Conservation (phyloP, 2,329 filamentous ascomycete species). For the Furcasterigmium sp. region DNA sequence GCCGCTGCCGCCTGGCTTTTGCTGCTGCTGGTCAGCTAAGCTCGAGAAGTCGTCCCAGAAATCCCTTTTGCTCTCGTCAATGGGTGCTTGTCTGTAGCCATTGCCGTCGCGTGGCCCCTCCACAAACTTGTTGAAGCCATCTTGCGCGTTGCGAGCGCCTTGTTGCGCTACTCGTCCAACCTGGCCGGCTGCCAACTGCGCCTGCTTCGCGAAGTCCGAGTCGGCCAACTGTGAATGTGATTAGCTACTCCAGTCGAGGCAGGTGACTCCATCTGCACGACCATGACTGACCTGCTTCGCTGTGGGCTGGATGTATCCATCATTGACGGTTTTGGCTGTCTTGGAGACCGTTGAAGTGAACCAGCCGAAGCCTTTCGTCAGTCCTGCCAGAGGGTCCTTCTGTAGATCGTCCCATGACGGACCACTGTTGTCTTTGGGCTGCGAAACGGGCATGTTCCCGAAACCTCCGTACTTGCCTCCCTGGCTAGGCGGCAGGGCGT, state of each 20-base stretch:
- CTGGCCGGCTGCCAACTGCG: slow-evolving; percentile 57
- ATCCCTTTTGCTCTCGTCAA: slow-evolving; percentile 66
- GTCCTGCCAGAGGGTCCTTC: slow-evolving; percentile 79
- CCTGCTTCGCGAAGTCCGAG: slow-evolving; percentile 68
- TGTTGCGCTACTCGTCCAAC: slow-evolving; percentile 61
- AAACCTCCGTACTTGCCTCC: slow-evolving; percentile 92
- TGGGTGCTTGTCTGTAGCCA: slow-evolving; percentile 29
- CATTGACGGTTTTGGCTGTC: slow-evolving; percentile 86
- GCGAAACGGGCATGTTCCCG: slow-evolving; percentile 65
- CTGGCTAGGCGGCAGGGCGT: slow-evolving; percentile 74
- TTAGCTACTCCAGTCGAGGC: not conserved
- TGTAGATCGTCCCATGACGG: slow-evolving; percentile 84
- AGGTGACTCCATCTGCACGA: not conserved
- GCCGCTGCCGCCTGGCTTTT: slow-evolving; percentile 28
- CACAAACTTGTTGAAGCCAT: slow-evolving; percentile 80
- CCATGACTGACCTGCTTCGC: slow-evolving; percentile 66
- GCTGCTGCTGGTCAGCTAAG: slow-evolving; percentile 51
- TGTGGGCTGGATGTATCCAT: slow-evolving; percentile 87
- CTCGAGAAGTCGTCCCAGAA: slow-evolving; percentile 92
- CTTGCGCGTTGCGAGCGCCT: slow-evolving; percentile 70
- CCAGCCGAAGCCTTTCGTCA: slow-evolving; percentile 94
- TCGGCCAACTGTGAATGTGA: slow-evolving; percentile 60
- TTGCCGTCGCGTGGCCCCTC: slow-evolving; percentile 57
- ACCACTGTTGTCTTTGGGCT: slow-evolving; percentile 39
- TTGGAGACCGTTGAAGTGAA: slow-evolving; percentile 83